Base-by-base conservation (phyloP, 441 rosid genomes). In the Oxalis stricta region DNA sequence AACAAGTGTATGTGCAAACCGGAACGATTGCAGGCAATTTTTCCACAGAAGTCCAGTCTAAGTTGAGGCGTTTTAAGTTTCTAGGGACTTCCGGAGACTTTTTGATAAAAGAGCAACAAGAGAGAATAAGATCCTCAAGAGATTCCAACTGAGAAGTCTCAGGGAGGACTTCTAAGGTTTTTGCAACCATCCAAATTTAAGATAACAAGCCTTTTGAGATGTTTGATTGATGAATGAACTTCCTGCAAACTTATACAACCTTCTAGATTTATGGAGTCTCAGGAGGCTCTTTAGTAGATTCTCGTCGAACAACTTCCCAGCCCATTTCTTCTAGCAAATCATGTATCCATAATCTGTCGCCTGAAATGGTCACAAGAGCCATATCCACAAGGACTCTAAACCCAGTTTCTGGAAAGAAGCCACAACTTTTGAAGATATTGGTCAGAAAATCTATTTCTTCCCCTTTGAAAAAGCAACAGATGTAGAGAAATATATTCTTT, bases 401-500 rank as follows among this genome's bases (percentile, higher is more conserved):
- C 40, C 48, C 63, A 39, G 23, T 9, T 1, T 2, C 18, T 20
- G 59, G 18, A 10, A 9, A 3, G 2, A 47, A 44, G 0, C 52
- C 41, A 13, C 70, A 69, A 8, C 21, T 16, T 18, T 51, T 38
- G 2, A 38, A 7, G 4, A 52, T 14, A 10, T 17, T 4, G 10
- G 5, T 18, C 0, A 33, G 44, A 1, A 3, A n/a, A 10, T 30
- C 13, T 18, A 42, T 22, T 10, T 22, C 16, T 18, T 6, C 4
- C 10, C 51, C 46, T 5, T n/a, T 33, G 16, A 65, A 61, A 30
- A 55, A 55, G 38, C 58, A 65, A 10, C 64, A 66, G 52, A 61
- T 56, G 33, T 65, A 59, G 29, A 70, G 44, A 24, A 66, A 56
- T 13, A 53, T 41, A 34, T 49, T 10, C 12, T 43, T 35, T 18